Base-by-base conservation (phyloP, 495 filamentous ascomycete species). In the Neurospora intermedia region DNA sequence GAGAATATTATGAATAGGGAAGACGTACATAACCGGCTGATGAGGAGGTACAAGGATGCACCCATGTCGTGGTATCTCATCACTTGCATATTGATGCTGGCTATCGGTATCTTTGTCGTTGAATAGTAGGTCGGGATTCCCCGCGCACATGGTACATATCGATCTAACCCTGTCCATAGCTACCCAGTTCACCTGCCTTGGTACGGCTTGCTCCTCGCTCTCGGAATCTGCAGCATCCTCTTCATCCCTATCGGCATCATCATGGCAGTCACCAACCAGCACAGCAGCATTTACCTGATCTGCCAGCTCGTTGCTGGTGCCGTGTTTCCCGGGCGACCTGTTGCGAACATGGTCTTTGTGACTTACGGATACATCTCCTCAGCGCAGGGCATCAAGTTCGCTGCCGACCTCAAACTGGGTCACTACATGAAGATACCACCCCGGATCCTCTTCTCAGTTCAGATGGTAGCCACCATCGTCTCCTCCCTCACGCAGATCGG, bases 341-440 rank as follows among this genome's bases (percentile, higher is more conserved):
- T 96, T 16, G 92, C 93, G 43, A 94, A 96, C 76, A 95, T 95
- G 88, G 92, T 95, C 48, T 96, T 96, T 78, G 91, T 92, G 59
- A 96, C 92, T 8, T 94, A 95, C 75, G 92, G 92, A 40, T 91
- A 92, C 80, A 94, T 94, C 74, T 91, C 90, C 2, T 92, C 90
- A 2, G 90, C 91, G 6, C 92, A 97, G 81, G 93, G 93, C 43
- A 87, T 97, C 71, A 94, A 94, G 78, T 96, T 96, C 80, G 89
- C 93, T 4, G 88, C 92, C 23, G 93, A 97, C 78, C 85, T 96
- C 71, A 97, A 97, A 79, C 88, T 96, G 0, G 94, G 94, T 40
- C 91, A 95, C 78, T 96, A 97, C 80, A 95, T 96, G 92, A 96
- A 97, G 81, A 94, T 97, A 70, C 93, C 94, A 20, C 93, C 93